A percentile compares a stretch with the other conserved stretches of the same genome.
Evolutionary conservation across 148 eudicot species (phyloP).

Genomic region (Bassia scoparia): DNA sequence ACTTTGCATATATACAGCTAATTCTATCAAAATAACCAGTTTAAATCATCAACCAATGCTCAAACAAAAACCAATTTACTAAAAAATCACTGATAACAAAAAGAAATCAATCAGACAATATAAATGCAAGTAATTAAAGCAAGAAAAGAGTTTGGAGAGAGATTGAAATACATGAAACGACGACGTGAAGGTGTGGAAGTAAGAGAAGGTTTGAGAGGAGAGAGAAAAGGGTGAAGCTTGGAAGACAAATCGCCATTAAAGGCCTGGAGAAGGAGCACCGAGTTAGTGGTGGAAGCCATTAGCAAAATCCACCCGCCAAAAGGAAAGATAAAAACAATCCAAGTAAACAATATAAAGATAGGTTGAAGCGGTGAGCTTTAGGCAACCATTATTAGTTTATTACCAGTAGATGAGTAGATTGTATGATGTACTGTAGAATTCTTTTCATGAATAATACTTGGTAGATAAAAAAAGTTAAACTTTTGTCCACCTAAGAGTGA

Average conservation of each 20-base stretch:
- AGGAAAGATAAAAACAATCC: too few species aligned
- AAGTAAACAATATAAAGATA: too few species aligned
- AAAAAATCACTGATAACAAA: background rate
- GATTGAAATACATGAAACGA: conserved; percentile 27
- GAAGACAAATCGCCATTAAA: conserved; percentile 30
- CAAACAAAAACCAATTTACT: background rate
- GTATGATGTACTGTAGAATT: too few species aligned
- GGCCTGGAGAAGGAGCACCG: conserved; percentile 20
- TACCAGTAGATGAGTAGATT: too few species aligned
- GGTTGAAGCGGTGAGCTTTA: too few species aligned
- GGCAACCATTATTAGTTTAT: too few species aligned
- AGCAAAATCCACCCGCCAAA: conserved; percentile 21
- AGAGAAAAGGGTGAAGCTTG: conserved; percentile 15
- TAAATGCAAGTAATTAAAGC: background rate
- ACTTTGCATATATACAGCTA: background rate
- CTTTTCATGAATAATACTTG: too few species aligned
- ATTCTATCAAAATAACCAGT: conserved; percentile 1
- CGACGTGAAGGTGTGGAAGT: conserved; percentile 21
- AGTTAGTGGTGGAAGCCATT: conserved; percentile 26
- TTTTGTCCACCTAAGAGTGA: too few species aligned
- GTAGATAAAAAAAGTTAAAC: too few species aligned
- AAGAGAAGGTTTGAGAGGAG: conserved; percentile 19
- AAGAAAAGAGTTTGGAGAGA: background rate
- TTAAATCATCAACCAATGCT: background rate
- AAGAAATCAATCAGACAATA: background rate